Evolutionary conservation across 257 asterid genomes (phyloP).

Genomic region (Solanum stenotomum): DNA sequence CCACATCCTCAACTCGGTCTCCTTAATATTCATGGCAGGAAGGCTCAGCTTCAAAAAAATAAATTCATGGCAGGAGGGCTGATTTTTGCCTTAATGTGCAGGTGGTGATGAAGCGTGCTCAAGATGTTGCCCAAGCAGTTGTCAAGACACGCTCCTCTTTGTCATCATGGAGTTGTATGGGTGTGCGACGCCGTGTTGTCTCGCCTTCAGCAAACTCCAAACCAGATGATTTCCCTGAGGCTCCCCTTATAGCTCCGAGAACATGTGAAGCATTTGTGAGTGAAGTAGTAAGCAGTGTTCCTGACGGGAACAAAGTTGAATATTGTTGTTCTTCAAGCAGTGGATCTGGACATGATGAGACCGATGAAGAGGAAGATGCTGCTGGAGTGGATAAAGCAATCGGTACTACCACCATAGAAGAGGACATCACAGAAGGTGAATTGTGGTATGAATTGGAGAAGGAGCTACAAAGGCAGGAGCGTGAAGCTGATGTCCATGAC

Average conservation of each 20-base stretch:
- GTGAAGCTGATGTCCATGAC: conserved; percentile 29
- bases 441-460: conserved; percentile 81
- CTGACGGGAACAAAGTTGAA: conserved; percentile 20
- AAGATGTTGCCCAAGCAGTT: conserved; percentile 87
- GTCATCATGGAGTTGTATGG: conserved; percentile 82
- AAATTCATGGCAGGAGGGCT: background rate
- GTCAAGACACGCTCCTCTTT: conserved; percentile 64
- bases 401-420: conserved; percentile 32
- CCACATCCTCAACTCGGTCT: background rate
- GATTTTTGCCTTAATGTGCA: conserved; percentile 11
- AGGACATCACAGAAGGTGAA: conserved; percentile 69
- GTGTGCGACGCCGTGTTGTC: conserved; percentile 70
- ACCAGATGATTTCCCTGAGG: conserved; percentile 34
- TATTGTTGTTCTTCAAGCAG: conserved; percentile 48
- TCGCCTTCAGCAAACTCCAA: conserved; percentile 27
- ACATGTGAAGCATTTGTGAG: conserved; percentile 33
- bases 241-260: conserved; percentile 38
- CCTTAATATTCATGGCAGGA: background rate
- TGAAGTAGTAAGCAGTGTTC: conserved; percentile 23
- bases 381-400: conserved; percentile 28
- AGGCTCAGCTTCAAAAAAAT: background rate
- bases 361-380: conserved; percentile 64
- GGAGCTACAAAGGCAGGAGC: conserved; percentile 56
- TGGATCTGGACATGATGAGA: conserved; percentile 37
- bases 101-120: conserved; percentile 91